Base-by-base conservation (phyloP, 148 eudicot species). In the Rhododendron williamsianum region DNA sequence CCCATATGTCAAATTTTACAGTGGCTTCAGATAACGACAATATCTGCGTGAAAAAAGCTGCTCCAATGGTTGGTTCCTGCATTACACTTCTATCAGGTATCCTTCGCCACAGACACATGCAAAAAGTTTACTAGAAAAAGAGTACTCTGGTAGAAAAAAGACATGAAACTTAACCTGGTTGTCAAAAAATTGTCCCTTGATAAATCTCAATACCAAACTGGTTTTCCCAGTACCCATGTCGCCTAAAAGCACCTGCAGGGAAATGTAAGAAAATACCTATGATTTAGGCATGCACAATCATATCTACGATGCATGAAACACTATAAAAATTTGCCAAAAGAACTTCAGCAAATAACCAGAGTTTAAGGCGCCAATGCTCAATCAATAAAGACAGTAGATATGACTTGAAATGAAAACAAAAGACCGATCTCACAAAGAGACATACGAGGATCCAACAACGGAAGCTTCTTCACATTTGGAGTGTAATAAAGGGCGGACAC, bases 191-290 rank as follows among this genome's bases (percentile, higher is more conserved):
- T 87, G 90, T 76, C 91, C 91, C 85, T 86, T 91, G 52, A 91
- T 87, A 76, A 89, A 89, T 79, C 90, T 89, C 54, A 91, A 83
- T 65, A 88, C 90, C 74, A 91, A 78, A 83, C 91, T 91, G 27
- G 92, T 89, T 85, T 91, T 91, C 67, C 92, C 92, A 16, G 90
- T 83, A 41, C 92, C 92, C 87, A 89, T 87, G 83, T 91, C 92
- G 54, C 92, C 92, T 18, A 91, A 83, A 82, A 91, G 89, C 60
- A 91, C 92, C 92, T 91, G 84, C 51, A 38, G 72, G 19, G 87
- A 87, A 41, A 25, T 36, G 36, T 25, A 33, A 19, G 56, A 48
- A 38, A 83, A 33, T 45, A 72, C 6, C 16, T 76, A 10, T 21
- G 46, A 19, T 74, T 54, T 13, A 6, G 21, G 82, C 41, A 52